Conservation (phyloP, 352 stramenopile species). For the Pythium aphanidermatum region DNA sequence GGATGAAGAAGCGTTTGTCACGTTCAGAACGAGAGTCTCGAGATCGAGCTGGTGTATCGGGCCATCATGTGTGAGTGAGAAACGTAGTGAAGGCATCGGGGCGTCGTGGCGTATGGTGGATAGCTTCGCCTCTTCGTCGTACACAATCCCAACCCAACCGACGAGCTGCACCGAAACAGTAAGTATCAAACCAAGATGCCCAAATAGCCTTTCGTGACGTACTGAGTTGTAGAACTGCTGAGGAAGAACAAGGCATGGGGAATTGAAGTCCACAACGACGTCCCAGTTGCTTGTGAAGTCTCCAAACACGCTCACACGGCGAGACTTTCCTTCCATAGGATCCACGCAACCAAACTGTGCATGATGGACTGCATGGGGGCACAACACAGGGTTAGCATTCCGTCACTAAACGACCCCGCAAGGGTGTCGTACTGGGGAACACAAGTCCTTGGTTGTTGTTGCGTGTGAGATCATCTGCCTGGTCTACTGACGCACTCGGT, state of each 20-base stretch:
- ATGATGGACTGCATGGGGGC: conserved; percentile 30
- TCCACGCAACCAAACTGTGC: conserved; percentile 24
- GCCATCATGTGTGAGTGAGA: conserved; percentile 35
- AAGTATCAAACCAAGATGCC: neutral
- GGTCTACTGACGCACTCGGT: conserved; percentile 30
- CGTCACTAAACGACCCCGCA: neutral
- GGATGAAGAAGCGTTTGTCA: conserved; percentile 5
- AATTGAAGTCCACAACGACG: conserved; percentile 49
- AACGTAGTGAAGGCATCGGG: conserved; percentile 32
- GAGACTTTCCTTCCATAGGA: conserved; percentile 6
- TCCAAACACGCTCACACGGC: conserved; percentile 34
- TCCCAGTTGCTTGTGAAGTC: conserved; percentile 57
- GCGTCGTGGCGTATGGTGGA: conserved; percentile 28
- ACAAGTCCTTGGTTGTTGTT: conserved; percentile 40
- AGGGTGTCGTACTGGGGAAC: conserved; percentile 37
- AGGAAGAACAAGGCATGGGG: conserved; percentile 47
- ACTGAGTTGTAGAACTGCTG: conserved; percentile 62
- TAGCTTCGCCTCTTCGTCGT: conserved; percentile 36
- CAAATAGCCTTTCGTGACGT: conserved; percentile 1
- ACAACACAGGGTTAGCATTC: neutral
- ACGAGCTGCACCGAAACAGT: conserved; percentile 30
- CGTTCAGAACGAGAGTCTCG: conserved; percentile 31
- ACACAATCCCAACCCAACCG: conserved; percentile 40
- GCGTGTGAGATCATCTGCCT: conserved; percentile 19
- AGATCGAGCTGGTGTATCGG: conserved; percentile 32